A percentile compares a stretch with the other conserved stretches of the same genome.
Evolutionary conservation across 1,139 yeast species (phyloP).

Genomic region (Eremothecium cymbalariae): DNA sequence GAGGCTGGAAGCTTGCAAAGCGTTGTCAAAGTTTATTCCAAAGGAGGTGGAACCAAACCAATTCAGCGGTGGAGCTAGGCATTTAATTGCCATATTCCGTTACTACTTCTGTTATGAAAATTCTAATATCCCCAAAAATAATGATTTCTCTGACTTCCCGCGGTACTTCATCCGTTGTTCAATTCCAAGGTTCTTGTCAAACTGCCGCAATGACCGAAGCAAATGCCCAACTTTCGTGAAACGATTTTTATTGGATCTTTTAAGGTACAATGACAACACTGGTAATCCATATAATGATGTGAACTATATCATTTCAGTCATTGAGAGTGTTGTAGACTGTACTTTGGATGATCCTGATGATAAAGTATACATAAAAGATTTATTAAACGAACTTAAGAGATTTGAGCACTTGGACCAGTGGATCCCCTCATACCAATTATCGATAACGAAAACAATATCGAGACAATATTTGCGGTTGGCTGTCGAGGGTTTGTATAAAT

Average conservation of each 20-base stretch:
- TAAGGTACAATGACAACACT: conserved; percentile 80
- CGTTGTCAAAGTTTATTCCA: conserved; percentile 59
- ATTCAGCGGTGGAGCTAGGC: conserved; percentile 54
- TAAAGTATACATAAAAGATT: conserved; percentile 36
- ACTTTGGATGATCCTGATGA: conserved; percentile 33
- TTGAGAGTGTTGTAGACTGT: conserved; percentile 48
- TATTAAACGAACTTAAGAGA: conserved; percentile 58
- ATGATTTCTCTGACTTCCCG: conserved; percentile 65
- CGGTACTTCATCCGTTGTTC: conserved; percentile 62
- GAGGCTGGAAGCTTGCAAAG: conserved; percentile 77
- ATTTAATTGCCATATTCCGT: conserved; percentile 63
- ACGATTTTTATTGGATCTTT: conserved; percentile 56
- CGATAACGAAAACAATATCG: conserved; percentile 49
- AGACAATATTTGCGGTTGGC: conserved; percentile 53
- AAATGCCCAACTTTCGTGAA: conserved; percentile 59
- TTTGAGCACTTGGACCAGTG: conserved; percentile 76
- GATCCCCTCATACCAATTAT: conserved; percentile 66
- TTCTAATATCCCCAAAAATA: conserved; percentile 62
- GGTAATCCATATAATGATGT: conserved; percentile 72
- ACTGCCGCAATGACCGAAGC: conserved; percentile 54
- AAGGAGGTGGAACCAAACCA: conserved; percentile 50
- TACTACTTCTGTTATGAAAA: conserved; percentile 64
- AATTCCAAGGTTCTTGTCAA: conserved; percentile 55
- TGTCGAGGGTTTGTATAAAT: conserved; percentile 44
- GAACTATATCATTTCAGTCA: conserved; percentile 52